Evolutionary conservation across 371 early-diverging fungal genomes (phyloP).

Genomic region (Lichtheimia hyalospora): DNA sequence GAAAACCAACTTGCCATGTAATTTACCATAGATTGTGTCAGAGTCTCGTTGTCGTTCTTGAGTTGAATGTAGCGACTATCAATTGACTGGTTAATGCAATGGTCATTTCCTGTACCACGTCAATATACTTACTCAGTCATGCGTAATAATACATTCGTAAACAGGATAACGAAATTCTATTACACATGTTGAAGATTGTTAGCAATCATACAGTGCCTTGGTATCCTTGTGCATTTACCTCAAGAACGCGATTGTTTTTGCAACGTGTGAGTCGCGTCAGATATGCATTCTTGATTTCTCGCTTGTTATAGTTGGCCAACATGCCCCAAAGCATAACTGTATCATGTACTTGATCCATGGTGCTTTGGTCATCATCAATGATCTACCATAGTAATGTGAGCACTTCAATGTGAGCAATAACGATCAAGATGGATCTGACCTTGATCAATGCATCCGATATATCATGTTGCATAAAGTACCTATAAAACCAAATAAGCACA

Average conservation of each 20-base stretch:
- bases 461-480: conserved; percentile 55
- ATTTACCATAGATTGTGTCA: conserved; percentile 39
- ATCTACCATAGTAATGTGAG: conserved; percentile 19
- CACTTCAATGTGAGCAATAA: background rate
- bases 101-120: background rate
- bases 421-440: conserved; percentile 15
- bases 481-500: background rate
- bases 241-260: conserved; percentile 25
- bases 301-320: conserved; percentile 60
- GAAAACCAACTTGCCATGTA: conserved; percentile 53
- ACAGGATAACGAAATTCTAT: conserved; percentile 35
- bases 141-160: conserved; percentile 17
- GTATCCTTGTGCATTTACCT: background rate
- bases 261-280: conserved; percentile 27
- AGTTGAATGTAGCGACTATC: conserved; percentile 42
- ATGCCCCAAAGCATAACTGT: conserved; percentile 44
- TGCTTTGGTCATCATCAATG: conserved; percentile 21
- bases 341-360: conserved; percentile 26
- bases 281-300: conserved; percentile 52
- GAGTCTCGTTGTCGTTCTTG: conserved; percentile 49
- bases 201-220: too few species aligned
- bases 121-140: conserved; percentile 37
- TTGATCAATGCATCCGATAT: conserved; percentile 39
- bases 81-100: background rate
- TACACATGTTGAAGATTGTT: background rate